Evolutionary conservation across 2,329 filamentous ascomycete species (phyloP).

Genomic region (Fusarium pininemorale): DNA sequence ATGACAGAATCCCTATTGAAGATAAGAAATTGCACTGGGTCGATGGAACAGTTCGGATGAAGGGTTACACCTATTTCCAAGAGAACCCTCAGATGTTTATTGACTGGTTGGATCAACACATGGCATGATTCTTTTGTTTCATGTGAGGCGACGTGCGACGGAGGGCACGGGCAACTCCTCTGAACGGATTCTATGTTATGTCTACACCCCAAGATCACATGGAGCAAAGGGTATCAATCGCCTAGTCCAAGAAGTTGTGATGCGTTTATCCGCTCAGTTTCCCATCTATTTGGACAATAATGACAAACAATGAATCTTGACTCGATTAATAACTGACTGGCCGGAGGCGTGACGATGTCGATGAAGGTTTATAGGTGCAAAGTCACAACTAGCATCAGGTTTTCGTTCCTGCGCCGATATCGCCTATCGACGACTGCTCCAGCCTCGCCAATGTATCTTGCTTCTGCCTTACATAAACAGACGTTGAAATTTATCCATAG

Average conservation of each 20-base stretch:
- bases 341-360: rapidly evolving
- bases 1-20: neutral
- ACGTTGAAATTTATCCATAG: neutral
- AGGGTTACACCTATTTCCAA: neutral
- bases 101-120: neutral
- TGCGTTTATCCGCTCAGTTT: rapidly evolving
- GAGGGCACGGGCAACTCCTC: rapidly evolving
- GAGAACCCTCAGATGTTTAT: neutral
- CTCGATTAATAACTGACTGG: rapidly evolving
- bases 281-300: neutral
- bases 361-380: no score
- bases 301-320: neutral
- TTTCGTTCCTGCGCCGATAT: no score
- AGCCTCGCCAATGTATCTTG: rapidly evolving
- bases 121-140: neutral
- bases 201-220: neutral
- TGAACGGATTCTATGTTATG: neutral
- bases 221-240: rapidly evolving
- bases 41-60: neutral
- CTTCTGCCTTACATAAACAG: rapidly evolving
- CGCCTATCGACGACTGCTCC: rapidly evolving
- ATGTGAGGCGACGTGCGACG: neutral
- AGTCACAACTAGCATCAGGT: no score
- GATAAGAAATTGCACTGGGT: neutral
- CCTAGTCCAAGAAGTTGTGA: rapidly evolving